Base-by-base conservation (phyloP, 306 rosid genomes). In the Glycine soja region DNA sequence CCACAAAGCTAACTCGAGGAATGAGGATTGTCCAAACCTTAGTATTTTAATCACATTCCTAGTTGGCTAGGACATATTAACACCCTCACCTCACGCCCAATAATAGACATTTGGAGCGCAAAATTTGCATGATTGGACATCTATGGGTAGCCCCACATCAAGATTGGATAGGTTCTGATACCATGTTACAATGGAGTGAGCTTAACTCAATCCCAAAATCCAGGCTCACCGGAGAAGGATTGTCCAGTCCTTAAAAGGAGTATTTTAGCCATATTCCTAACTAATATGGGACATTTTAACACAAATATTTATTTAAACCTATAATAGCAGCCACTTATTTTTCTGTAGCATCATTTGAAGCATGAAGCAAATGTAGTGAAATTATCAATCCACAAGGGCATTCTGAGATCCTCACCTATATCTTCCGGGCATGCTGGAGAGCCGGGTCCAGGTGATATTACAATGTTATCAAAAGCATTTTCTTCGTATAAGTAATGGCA, bases 371-470 rank as follows among this genome's bases (percentile, higher is more conserved):
- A 52, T 62, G 65, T 50, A 34, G 52, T 74, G 72, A 65, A 67
- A 67, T 32, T 36, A 64, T n/a, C 54, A 83, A 7, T 5, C 77
- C 40, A 66, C 5, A 80, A 47, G 61, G 59, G 42, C 36, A 81
- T 58, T 59, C 19, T 32, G 14, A 54, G 34, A 85, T 68, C 75
- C 94, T 85, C 79, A 96, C 99, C 99, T 87, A 96, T 88, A 85
- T 96, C 98, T 56, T 86, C 80, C 0, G 97, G 86, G 87, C 93
- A 90, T 72, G 91, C 78, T 42, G 99, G 99, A 79, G 99, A 88
- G 78, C 99, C 98, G 57, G 99, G 99, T 82, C 99, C 99, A 64
- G 99, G 99, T 58, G 99, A 96, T 87, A 96, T 93, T 83, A 96
- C 99, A 78, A 96, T 83, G 85, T 93, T 96, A 85, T 96, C 99